A percentile compares a stretch with the other conserved stretches of the same genome.
Evolutionary conservation across 306 rosid genomes (phyloP).

Genomic region (Calophaca sinica): DNA sequence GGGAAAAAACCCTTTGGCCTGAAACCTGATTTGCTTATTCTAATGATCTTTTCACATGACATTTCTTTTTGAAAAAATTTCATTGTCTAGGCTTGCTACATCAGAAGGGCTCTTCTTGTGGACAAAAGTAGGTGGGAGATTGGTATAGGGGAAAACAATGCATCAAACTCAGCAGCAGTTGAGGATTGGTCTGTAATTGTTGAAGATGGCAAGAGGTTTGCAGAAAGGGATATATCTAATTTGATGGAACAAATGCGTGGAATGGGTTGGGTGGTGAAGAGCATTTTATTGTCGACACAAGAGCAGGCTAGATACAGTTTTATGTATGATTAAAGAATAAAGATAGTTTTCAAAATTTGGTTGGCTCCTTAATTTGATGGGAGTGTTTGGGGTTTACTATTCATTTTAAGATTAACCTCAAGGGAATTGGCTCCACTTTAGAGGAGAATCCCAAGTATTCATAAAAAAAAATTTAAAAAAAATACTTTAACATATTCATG

Average conservation of each 20-base stretch:
- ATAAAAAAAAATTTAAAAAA: too few relatives aligned
- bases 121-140: conserved; percentile 53
- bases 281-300: conserved; percentile 62
- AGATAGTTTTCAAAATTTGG: conserved; percentile 41
- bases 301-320: conserved; percentile 75
- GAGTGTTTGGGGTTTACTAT: conserved; percentile 51
- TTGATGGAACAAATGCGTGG: conserved; percentile 65
- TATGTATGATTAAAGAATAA: conserved; percentile 64
- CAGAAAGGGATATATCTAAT: conserved; percentile 55
- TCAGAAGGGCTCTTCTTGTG: conserved; percentile 58
- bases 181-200: conserved; percentile 68
- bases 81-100: conserved; percentile 69
- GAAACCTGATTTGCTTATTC: conserved; percentile 20
- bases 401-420: not conserved
- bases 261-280: conserved; percentile 74
- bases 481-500: too few relatives aligned
- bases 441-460: too few relatives aligned
- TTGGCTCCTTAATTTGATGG: conserved; percentile 36
- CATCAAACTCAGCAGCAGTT: conserved; percentile 49
- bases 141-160: conserved; percentile 42
- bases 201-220: conserved; percentile 63
- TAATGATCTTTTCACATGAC: conserved; percentile 20
- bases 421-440: too few relatives aligned
- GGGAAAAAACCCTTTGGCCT: not conserved
- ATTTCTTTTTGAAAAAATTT: not conserved